Base-by-base conservation (phyloP, 768 basidiomycete species). In the Amanita molliuscula region DNA sequence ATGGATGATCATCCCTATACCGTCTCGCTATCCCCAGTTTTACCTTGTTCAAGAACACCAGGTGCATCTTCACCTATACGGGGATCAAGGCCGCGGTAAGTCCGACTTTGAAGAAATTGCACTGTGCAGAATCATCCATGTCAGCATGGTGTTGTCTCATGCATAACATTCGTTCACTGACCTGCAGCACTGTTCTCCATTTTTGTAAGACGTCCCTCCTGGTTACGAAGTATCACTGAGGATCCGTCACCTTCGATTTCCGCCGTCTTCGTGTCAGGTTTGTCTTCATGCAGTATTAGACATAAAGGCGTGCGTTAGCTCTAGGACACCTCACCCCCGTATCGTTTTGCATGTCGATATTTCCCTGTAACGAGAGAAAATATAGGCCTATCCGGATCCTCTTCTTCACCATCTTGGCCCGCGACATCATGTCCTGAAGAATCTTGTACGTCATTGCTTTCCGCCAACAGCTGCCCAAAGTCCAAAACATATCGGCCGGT, bases 331-430 rank as follows among this genome's bases (percentile, higher is more conserved):
- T 54, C 43, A 64, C 62, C 55, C 36, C 79, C 78, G 54, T 82
- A 92, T 8, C 76, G 77, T 60, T 81, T 86, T 13, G 81, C 74
- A 25, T 88, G 81, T 20, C 92, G 73, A 60, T 94, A 95, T 53
- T 76, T 86, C 10, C 95, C 95, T 0, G 87, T 92, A 2, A 87
- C 67, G 2, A 93, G 75, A 0, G 93, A 96, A 64, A 95, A 97
- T 11, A 80, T 73, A 0, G 93, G 93, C 49, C 70, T 73, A 53
- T 91, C 89, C 4, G 67, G 64, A 57, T 90, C 87, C 18, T 65
- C 70, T 1, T 72, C 75, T 2, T 29, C 65, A 4, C 59, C 65
- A 1, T 57, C 59, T 6, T 64, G 56, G 3, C 35, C 34, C 0
- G 25, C 47, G 13, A 35, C 44, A 2, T 40, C 48, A 10, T 26